Base-by-base conservation (phyloP, 2,329 filamentous ascomycete genomes). In the Fusarium illudens region DNA sequence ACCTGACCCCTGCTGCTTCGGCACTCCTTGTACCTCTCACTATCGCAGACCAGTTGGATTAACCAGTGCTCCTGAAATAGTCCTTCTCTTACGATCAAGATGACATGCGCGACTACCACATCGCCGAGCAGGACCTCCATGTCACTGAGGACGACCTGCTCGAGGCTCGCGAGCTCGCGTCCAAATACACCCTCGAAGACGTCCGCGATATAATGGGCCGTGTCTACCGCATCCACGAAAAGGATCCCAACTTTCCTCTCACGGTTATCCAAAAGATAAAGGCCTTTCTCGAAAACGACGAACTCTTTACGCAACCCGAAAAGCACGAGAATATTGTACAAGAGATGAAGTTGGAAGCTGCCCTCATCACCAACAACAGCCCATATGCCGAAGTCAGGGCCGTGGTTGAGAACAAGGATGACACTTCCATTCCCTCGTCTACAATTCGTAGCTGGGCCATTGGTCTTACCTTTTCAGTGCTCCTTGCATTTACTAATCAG, bases 361-460 rank as follows among this genome's bases (percentile, higher is more conserved):
- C 83, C 1, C 76, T 86, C 51, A 85, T 86, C 62, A 82, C 79
- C 53, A 83, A 84, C 69, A 83, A 86, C 71, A 84, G 82, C 30
- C 86, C 86, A 1, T 87, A 87, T 62, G 79, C 85, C n/a, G 84
- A 86, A 70, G 84, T 86, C 9, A 81, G 84, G 15, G 81, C 84
- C 19, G 82, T 86, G 11, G 83, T 86, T 7, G 81, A 84, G 62
- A 86, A 86, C 64, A 80, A 83, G 20, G 85, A 88, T 62, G 82
- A 86, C 63, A 81, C 84, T 0, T 71, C 60, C 6, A 76, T 79
- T 25, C 85, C 85, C 82, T 85, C 79, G 75, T 88, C 50, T 11
- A 89, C 86, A 1, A 81, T 87, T 33, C 83, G 86, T 3, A 81
- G 81, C 36, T 87, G 85, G 84, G 67, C 76, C 13, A 83, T 88